These are phyloP conservation scores for Mycena albidolilacea DNA, from an alignment of 768 basidiomycete genomes.

Conservation along the genomic window DNA sequence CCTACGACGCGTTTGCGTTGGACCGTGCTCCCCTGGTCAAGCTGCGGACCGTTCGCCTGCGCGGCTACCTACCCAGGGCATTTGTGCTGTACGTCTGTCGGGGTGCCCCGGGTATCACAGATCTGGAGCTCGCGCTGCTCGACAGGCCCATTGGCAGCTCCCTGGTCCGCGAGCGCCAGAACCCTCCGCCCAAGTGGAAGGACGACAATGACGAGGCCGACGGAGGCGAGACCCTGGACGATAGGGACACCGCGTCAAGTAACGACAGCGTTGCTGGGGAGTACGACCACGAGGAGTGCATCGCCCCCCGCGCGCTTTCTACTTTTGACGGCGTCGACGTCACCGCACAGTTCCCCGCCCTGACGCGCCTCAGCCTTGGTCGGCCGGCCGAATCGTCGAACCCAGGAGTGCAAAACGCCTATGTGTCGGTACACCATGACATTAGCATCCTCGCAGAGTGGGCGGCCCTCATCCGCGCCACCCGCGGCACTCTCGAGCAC, in stretches of 20 bases:
- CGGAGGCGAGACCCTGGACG: neutral
- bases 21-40: neutral
- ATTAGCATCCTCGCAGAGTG: neutral
- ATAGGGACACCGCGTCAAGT: neutral
- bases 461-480: neutral
- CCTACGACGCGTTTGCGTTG: neutral
- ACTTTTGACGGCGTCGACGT: neutral
- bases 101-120: neutral
- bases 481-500: conserved; percentile 6
- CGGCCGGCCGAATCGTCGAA: neutral
- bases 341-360: neutral
- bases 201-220: neutral
- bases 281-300: conserved; percentile 5
- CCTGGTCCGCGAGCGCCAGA: neutral
- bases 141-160: conserved; percentile 6
- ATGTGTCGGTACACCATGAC: neutral
- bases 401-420: neutral
- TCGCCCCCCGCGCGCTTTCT: neutral
- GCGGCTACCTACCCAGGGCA: neutral
- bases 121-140: neutral
- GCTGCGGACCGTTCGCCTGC: conserved; percentile 3
- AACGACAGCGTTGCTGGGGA: neutral
- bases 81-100: neutral
- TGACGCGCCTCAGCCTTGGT: neutral
- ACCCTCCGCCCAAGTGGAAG: neutral